Base-by-base conservation (phyloP, 805 yeast species). In the Cyberlindnera xylosilytica region DNA sequence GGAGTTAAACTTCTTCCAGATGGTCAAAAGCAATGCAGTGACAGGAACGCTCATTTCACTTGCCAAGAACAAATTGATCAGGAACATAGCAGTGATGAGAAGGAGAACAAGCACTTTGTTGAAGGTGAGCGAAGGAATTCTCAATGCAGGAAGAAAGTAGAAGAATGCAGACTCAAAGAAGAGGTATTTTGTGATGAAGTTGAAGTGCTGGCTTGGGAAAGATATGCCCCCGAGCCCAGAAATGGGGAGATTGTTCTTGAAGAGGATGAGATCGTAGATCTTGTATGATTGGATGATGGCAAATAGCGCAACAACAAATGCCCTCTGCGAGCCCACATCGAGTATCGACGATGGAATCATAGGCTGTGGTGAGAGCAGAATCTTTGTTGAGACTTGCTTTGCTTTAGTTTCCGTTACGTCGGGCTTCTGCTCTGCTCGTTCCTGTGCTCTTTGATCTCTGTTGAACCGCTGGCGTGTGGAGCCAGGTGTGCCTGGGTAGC, bases 231-330 rank as follows among this genome's bases (percentile, higher is more conserved):
- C 43, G 1, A 65, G 45, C 12, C 67, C 58, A 1, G 66, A 49
- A 39, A 52, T 56, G 13, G 59, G 62, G 28, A 50, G 43, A 15
- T 70, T 74, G 20, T 76, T 70, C 52, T 81, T 80, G 44, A 86
- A 63, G 18, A 79, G 60, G 26, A 81, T 64, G 32, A 86, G 62
- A 58, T 87, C 95, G 52, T 84, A 86, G 1, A 87, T 43, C 58
- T 93, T 91, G 77, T 85, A 85, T n/a, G 87, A 77, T 62, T 90
- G 97, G n/a, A 91, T 70, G 26, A 85, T 69, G 2, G 76, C 67
- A 57, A 88, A 87, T 10, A 86, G 47, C 1, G 87, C 75, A n/a
- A 81, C 60, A 3, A 80, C 72, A 42, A 87, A 73, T 27, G 79
- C 62, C 46, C 96, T 69, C 61, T 91, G 99, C 12, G 86, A 78